These are phyloP conservation scores for Carallia brachiata DNA, from an alignment of 345 rosid species.

Conservation along the genomic window DNA sequence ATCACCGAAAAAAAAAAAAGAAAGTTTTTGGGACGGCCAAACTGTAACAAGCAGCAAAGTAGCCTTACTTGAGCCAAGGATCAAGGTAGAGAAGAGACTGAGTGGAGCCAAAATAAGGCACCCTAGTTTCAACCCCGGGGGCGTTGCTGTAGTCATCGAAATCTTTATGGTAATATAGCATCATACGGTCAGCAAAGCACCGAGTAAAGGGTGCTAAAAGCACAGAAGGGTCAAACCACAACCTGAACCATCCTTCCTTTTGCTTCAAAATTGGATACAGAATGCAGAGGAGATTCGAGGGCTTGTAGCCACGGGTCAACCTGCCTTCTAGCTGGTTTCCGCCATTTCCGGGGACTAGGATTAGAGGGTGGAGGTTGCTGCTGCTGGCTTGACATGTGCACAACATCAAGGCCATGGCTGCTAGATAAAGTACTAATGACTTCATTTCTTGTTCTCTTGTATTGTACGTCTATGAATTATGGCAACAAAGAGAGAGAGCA, in stretches of 20 bases:
- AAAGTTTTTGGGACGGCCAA: too few relatives aligned
- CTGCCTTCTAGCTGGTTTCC: slow-evolving; percentile 84
- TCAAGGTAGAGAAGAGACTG: slow-evolving; percentile 63
- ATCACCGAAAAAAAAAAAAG: background rate
- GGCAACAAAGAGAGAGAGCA: background rate
- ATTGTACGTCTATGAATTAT: background rate
- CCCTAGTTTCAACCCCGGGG: slow-evolving; percentile 73
- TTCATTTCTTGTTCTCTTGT: slow-evolving; percentile 17
- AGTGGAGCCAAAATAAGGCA: slow-evolving; percentile 64
- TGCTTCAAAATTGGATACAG: slow-evolving; percentile 49
- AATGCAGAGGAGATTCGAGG: slow-evolving; percentile 50
- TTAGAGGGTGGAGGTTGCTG: slow-evolving; percentile 55
- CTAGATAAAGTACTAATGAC: slow-evolving; percentile 10
- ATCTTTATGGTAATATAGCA: slow-evolving; percentile 51
- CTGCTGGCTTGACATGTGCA: slow-evolving; percentile 33
- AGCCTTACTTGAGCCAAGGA: slow-evolving; percentile 62
- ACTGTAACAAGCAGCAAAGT: background rate
- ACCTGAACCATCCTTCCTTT: slow-evolving; percentile 75
- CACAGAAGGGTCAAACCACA: slow-evolving; percentile 78
- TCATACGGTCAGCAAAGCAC: slow-evolving; percentile 78
- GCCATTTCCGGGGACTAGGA: slow-evolving; percentile 80
- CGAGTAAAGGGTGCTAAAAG: slow-evolving; percentile 59
- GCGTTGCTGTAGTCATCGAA: slow-evolving; percentile 72
- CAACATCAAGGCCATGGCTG: slow-evolving; percentile 29
- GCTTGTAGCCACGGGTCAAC: slow-evolving; percentile 53